Conservation (phyloP, 2,329 filamentous ascomycete genomes). For the Penicillium sp. region DNA sequence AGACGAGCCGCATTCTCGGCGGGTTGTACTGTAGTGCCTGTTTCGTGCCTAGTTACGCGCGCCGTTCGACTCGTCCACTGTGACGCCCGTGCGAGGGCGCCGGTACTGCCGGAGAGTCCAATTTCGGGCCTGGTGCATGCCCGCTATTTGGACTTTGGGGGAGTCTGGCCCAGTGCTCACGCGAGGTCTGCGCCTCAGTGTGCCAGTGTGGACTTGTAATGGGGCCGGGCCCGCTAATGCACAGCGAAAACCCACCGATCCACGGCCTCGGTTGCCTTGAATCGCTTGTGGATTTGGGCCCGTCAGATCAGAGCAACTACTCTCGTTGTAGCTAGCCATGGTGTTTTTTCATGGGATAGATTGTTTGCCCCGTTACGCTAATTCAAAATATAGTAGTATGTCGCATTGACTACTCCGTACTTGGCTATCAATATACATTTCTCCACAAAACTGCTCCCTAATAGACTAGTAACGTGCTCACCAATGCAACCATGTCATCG, state of each 20-base stretch:
- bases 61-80: slow-evolving; percentile 6
- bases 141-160: slow-evolving; percentile 7
- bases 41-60: not conserved
- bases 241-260: not conserved
- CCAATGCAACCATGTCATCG: slow-evolving; percentile 1
- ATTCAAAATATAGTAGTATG: not conserved
- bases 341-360: not conserved
- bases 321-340: not conserved
- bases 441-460: not conserved
- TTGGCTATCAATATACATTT: not conserved
- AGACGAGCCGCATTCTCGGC: slow-evolving; percentile 5
- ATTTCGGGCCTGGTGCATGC: slow-evolving; percentile 1
- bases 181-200: slow-evolving; percentile 9
- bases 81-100: slow-evolving; percentile 1
- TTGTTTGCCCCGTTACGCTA: not conserved
- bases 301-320: not conserved
- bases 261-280: not conserved
- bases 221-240: not conserved
- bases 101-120: slow-evolving; percentile 1
- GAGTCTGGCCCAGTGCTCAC: slow-evolving; percentile 6
- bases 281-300: not conserved
- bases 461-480: no score
- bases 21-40: not conserved
- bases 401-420: not conserved
- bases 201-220: not conserved